Evolutionary conservation across 352 stramenopile species (phyloP).

Genomic region (Nothophytophthora sp.): DNA sequence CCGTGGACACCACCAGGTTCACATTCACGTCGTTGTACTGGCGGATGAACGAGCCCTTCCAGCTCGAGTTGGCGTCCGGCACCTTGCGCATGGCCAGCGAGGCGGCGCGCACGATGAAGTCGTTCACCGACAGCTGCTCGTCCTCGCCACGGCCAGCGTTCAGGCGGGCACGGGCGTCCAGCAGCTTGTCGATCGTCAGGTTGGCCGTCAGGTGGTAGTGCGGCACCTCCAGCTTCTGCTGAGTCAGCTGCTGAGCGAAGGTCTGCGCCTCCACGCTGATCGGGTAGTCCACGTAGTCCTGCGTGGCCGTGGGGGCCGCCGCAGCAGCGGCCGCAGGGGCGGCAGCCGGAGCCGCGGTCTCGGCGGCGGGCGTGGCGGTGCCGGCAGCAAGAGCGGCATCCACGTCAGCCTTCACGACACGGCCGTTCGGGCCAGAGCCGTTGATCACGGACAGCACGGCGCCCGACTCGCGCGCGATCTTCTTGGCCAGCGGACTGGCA

Average conservation of each 20-base stretch:
- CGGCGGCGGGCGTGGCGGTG: slow-evolving; percentile 26
- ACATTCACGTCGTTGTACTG: slow-evolving; percentile 96
- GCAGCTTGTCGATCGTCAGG: slow-evolving; percentile 91
- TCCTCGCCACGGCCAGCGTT: slow-evolving; percentile 92
- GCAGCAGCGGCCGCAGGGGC: slow-evolving; percentile 25
- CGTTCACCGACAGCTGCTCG: slow-evolving; percentile 97
- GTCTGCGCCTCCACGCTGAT: slow-evolving; percentile 79
- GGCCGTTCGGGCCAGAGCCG: slow-evolving; percentile 85
- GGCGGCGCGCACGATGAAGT: slow-evolving; percentile 97
- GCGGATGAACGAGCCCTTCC: slow-evolving; percentile 92
- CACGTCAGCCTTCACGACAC: slow-evolving; percentile 95
- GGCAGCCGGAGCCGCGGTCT: slow-evolving; percentile 22
- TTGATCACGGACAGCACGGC: slow-evolving; percentile 66
- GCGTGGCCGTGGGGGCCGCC: slow-evolving; percentile 41
- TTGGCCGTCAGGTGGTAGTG: slow-evolving; percentile 98
- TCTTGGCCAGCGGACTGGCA: slow-evolving; percentile 95
- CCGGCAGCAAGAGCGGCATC: slow-evolving; percentile 85
- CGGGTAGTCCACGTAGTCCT: slow-evolving; percentile 93
- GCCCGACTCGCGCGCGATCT: slow-evolving; percentile 83
- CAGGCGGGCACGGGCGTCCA: slow-evolving; percentile 90
- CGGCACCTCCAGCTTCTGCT: slow-evolving; percentile 95
- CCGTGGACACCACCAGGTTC: slow-evolving; percentile 87
- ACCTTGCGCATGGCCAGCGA: slow-evolving; percentile 97
- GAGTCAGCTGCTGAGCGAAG: slow-evolving; percentile 86
- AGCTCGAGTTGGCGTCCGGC: slow-evolving; percentile 90